phyloP scores from a whole-genome alignment of 1,284 basidiomycete genomes.

The Tremellales sp. region DNA sequence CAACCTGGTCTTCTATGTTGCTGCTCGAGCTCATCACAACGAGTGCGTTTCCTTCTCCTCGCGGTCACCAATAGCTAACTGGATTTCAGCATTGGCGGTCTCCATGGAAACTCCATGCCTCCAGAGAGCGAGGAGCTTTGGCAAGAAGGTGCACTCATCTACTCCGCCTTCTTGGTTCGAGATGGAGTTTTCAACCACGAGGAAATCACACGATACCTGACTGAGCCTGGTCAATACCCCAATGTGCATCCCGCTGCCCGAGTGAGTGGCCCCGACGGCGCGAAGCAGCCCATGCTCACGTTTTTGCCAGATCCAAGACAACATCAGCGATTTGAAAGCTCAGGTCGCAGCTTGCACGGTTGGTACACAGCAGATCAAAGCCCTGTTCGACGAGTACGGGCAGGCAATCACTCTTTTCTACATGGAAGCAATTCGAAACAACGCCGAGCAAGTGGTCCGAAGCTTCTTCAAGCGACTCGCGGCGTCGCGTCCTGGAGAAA shows the following conservation, averaged over 20 bases:
- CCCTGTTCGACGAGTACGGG: constrained; percentile 67
- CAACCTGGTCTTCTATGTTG: constrained; percentile 33
- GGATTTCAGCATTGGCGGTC: constrained; percentile 27
- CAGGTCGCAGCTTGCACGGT: constrained; percentile 17
- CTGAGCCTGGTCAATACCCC: constrained; percentile 73
- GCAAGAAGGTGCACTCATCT: constrained; percentile 79
- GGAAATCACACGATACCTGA: constrained; percentile 56
- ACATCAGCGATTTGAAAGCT: constrained; percentile 44
- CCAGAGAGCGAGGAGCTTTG: constrained; percentile 84
- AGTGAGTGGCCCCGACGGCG: no score
- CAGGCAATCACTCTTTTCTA: constrained; percentile 50
- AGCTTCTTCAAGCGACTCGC: constrained; percentile 67
- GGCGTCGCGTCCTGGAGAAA: constrained; percentile 64
- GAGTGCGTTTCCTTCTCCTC: no score
- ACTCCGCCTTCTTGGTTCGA: constrained; percentile 54
- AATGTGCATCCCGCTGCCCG: no score
- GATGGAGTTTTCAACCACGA: constrained; percentile 21
- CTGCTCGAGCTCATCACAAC: constrained; percentile 32
- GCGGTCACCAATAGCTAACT: no score
- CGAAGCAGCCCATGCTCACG: constrained; percentile 68
- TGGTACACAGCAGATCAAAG: constrained; percentile 39
- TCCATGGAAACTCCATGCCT: constrained; percentile 66
- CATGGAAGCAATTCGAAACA: constrained; percentile 81
- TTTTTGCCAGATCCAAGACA: constrained; percentile 78
- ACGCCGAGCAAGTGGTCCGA: constrained; percentile 82